Evolutionary conservation across 768 basidiomycete genomes (phyloP).

Genomic region (Suillus luteus): DNA sequence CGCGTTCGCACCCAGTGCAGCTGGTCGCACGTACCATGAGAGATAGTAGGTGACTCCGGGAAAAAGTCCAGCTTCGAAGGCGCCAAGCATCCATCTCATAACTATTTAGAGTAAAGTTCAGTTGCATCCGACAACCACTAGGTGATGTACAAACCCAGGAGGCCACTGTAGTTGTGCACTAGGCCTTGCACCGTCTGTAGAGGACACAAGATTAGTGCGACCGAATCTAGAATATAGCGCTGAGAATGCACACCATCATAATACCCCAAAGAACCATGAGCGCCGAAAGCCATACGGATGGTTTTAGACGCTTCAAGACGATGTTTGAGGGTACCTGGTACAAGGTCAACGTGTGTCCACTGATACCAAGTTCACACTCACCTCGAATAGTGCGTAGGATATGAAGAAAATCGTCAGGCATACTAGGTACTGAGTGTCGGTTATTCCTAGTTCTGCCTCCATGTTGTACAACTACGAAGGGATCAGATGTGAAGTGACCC

Average conservation of each 20-base stretch:
- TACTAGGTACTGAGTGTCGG: slow-evolving; percentile 66
- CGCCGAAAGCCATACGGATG: slow-evolving; percentile 74
- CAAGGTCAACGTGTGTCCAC: background rate
- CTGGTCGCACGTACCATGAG: slow-evolving; percentile 54
- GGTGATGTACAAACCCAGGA: slow-evolving; percentile 51
- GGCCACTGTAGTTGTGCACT: slow-evolving; percentile 66
- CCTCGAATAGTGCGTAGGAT: slow-evolving; percentile 73
- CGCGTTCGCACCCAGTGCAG: too few relatives aligned
- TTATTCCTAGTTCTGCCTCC: slow-evolving; percentile 57
- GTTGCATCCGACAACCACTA: background rate
- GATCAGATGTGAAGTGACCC: background rate
- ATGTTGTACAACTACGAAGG: slow-evolving; percentile 60
- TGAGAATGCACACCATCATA: slow-evolving; percentile 56
- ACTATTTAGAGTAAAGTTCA: slow-evolving; percentile 36
- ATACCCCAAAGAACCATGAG: slow-evolving; percentile 78
- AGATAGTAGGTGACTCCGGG: slow-evolving; percentile 67
- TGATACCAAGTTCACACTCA: slow-evolving; percentile 19
- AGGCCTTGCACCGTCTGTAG: slow-evolving; percentile 71
- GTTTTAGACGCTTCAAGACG: slow-evolving; percentile 70
- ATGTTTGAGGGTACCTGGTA: slow-evolving; percentile 67
- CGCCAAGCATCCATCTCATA: slow-evolving; percentile 71
- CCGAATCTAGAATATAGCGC: too few relatives aligned
- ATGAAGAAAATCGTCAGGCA: slow-evolving; percentile 63
- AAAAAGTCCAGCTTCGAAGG: slow-evolving; percentile 57
- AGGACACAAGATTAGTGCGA: slow-evolving; percentile 12